Evolutionary conservation across 345 rosid species (phyloP), one percentile per base, ranked within the genome.

Genomic region (Melaleuca quinquenervia): DNA sequence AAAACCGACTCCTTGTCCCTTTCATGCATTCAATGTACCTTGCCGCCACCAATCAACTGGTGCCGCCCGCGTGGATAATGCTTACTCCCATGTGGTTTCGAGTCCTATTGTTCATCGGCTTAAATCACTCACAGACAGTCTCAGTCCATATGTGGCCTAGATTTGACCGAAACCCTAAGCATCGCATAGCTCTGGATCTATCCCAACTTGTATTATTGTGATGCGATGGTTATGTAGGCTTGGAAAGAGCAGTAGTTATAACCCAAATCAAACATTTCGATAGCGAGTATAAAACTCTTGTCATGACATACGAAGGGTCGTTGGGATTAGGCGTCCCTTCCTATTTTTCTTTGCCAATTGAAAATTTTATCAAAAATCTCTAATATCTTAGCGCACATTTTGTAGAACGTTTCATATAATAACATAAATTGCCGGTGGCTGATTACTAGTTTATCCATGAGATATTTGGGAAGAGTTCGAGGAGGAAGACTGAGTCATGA

Each of bases 271-370:
- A 70, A 36, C 2, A 12, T 36, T 32, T 5, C 11, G 4, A 36
- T 9, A 1, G 45, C 2, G 12, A 1, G 45, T 3, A 7, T 4
- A 24, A 64, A 64, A 18, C 24, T 32, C 45, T 41, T 64, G 21
- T 0, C 1, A 6, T 8, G 6, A 16, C 3, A 1, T 32, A 64
- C 6, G 3, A 5, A 22, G 18, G 22, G 11, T 12, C 32, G 5
- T 32, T 0, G 11, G 76, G 3, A 64, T 6, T 0, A 1, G 10
- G 7, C 9, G 3, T 21, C 2, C 78, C 24, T 3, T 36, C 48
- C 12, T 18, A 8, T 13, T 24, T 1, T 70, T 70, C 45, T 36
- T 64, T 52, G 36, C 18, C 70, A 56, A 58, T n/a, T 8, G n/a
- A 58, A 58, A 58, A 1, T 32, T 32, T 64, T 64, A 32, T 16